These are phyloP conservation scores for Phlebiopsis gigantea DNA, from an alignment of 768 basidiomycete species.

Conservation along the genomic window DNA sequence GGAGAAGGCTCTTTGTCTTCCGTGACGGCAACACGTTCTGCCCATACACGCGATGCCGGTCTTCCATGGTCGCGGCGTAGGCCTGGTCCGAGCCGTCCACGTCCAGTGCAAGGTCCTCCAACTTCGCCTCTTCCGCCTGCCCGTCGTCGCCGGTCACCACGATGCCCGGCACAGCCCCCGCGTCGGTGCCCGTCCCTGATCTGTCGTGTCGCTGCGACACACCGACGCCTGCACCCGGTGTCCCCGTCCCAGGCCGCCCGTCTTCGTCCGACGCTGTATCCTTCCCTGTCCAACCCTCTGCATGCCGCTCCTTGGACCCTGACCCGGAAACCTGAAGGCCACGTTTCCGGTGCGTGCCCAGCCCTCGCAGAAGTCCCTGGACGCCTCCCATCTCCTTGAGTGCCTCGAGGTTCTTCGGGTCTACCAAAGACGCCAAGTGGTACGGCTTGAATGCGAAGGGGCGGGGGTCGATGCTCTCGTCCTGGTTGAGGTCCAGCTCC, in stretches of 20 bases:
- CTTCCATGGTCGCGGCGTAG: constrained; percentile 33
- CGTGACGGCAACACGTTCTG: constrained; percentile 44
- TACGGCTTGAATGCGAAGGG: constrained; percentile 75
- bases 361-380: constrained; percentile 56
- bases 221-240: constrained; percentile 25
- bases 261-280: constrained; percentile 2
- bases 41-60: constrained; percentile 46
- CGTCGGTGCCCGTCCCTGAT: constrained; percentile 2
- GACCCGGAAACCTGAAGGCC: constrained; percentile 33
- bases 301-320: constrained; percentile 7
- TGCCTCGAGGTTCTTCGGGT: constrained; percentile 75
- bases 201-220: constrained; percentile 31
- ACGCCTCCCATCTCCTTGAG: constrained; percentile 71
- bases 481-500: constrained; percentile 30
- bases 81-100: constrained; percentile 12
- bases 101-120: constrained; percentile 11
- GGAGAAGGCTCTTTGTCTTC: constrained; percentile 42
- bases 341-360: constrained; percentile 58
- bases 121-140: neutral
- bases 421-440: constrained; percentile 78
- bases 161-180: constrained; percentile 20
- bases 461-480: constrained; percentile 49
- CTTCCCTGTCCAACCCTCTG: constrained; percentile 15
- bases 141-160: constrained; percentile 20
- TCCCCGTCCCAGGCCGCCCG: constrained; percentile 13